Percentiles rank a stretch among this genome's conserved stretches.
Conservation (phyloP, 352 stramenopile genomes). For the Blastocystis sp. region DNA sequence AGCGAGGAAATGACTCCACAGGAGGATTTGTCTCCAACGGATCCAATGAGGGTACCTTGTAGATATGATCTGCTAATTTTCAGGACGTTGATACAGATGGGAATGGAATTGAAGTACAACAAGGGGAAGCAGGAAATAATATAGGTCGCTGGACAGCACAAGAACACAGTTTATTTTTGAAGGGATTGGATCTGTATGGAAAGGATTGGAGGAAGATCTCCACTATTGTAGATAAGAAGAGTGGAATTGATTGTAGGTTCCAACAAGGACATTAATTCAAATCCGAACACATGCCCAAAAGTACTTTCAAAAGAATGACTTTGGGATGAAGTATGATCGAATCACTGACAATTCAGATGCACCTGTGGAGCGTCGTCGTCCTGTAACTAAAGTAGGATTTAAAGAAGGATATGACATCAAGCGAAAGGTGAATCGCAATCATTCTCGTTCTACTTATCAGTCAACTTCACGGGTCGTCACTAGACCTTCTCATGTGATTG, state of each 20-base stretch:
- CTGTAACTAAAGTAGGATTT: background rate
- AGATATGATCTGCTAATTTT: background rate
- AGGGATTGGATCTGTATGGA: constrained; percentile 79
- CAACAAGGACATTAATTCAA: constrained; percentile 74
- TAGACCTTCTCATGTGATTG: constrained; percentile 7
- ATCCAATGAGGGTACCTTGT: constrained; percentile 9
- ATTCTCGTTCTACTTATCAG: constrained; percentile 46
- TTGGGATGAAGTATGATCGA: constrained; percentile 62
- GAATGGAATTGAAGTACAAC: background rate
- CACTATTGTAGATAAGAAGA: background rate
- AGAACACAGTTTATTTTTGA: constrained; percentile 81
- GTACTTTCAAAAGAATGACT: constrained; percentile 81
- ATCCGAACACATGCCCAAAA: constrained; percentile 85
- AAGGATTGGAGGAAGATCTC: constrained; percentile 83
- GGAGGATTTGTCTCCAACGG: background rate
- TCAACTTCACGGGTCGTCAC: background rate
- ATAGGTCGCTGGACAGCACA: constrained; percentile 80
- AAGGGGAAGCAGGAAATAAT: constrained; percentile 53
- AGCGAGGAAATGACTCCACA: background rate
- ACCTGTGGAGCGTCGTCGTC: background rate
- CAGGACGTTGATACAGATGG: constrained; percentile 20
- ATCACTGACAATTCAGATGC: background rate
- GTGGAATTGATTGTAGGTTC: constrained; percentile 6
- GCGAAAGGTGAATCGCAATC: constrained; percentile 9
- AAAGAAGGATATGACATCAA: background rate